Base-by-base conservation (phyloP, 371 early-diverging fungal genomes). In the Chytridium lagenaria region DNA sequence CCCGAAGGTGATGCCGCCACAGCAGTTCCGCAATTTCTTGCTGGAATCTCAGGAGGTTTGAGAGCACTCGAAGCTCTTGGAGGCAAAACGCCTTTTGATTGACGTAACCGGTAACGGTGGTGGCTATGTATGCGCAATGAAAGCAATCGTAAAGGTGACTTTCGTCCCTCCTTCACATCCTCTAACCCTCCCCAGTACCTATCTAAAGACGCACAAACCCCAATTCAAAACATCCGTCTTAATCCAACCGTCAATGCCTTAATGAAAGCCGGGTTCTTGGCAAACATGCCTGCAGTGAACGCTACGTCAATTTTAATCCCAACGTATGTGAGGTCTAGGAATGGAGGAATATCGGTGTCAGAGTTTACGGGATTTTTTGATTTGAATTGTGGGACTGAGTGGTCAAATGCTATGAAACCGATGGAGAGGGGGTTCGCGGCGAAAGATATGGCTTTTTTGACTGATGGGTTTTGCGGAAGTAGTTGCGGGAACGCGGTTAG, bases 71-170 rank as follows among this genome's bases (percentile, higher is more conserved):
- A 78, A 49, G n/a, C 1, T 2, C 22, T 26, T 44, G 78, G 78
- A 23, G 78, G 68, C 50, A 71, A 71, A 38, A 30, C 44, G 19
- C n/a, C 57, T 78, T 44, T 64, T 78, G 39, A 68, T 78, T 39
- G 78, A 78, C 69, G 74, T 71, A 50, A 67, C 78, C 5, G 65
- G 49, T 39, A 78, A 78, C 37, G 78, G 78, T n/a, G 78, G 78
- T 15, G 78, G 78, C n/a, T 19, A 40, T 30, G 36, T 71, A 30
- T 64, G 64, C 30, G 26, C 38, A 31, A 23, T 28, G 31, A 33
- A 15, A 16, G 71, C 71, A 2, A 26, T 59, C 22, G 71, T 50
- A 10, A 23, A 55, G 57, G 57, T 55, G 7, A 26, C 15, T 55
- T 55, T n/a, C n/a, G n/a, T n/a, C n/a, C n/a, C n/a, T n/a, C n/a